phyloP scores from a whole-genome alignment of 2,329 filamentous ascomycete genomes.

The Fusarium graminum region DNA sequence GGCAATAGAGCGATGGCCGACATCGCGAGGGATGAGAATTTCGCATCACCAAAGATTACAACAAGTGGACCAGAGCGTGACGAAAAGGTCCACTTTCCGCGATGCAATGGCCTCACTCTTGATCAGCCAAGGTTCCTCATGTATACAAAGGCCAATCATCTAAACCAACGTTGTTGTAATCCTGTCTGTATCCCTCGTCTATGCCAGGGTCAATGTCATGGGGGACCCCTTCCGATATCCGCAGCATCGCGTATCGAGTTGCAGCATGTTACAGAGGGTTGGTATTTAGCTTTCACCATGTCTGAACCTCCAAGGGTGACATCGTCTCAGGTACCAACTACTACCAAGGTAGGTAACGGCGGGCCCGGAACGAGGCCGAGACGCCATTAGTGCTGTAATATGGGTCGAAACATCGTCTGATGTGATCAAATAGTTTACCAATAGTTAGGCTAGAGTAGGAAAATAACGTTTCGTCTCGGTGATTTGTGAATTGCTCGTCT shows the following conservation, averaged over 20 bases:
- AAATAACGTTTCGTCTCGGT: neutral
- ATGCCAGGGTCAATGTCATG: constrained; percentile 5
- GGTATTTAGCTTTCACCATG: constrained; percentile 25
- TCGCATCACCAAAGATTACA: constrained; percentile 8
- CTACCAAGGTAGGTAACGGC: constrained; percentile 10
- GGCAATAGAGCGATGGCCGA: constrained; percentile 21
- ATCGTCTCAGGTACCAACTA: constrained; percentile 27
- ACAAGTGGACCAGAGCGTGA: constrained; percentile 19
- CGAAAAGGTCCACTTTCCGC: constrained; percentile 34
- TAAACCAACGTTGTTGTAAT: neutral
- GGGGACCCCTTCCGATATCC: neutral
- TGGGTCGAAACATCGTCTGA: constrained; percentile 28
- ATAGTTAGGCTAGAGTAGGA: neutral
- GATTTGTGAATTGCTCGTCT: constrained; percentile 9
- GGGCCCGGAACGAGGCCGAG: constrained; percentile 30
- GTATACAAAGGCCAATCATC: neutral
- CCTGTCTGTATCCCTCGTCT: constrained; percentile 2
- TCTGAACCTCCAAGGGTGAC: constrained; percentile 23
- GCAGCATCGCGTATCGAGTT: constrained; percentile 30
- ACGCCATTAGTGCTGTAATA: constrained; percentile 19
- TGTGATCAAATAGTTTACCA: constrained; percentile 3
- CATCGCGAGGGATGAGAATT: constrained; percentile 8
- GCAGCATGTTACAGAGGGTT: constrained; percentile 3
- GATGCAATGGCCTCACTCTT: constrained; percentile 39
- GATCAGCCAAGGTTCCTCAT: constrained; percentile 33